Base-by-base conservation (phyloP, 2,329 filamentous ascomycete genomes). In the Daldinia sp. region DNA sequence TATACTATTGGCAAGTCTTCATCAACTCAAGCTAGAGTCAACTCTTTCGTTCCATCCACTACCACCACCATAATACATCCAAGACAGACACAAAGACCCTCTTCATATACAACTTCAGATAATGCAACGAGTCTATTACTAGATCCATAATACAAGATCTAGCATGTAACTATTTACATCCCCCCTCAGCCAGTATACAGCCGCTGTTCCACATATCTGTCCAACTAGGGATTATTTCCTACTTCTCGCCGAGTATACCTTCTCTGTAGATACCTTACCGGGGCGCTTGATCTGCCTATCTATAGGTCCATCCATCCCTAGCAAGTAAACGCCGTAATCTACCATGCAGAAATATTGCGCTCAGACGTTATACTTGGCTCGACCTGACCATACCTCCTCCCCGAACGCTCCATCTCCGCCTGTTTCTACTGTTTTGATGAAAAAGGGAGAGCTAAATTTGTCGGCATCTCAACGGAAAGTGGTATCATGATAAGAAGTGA, bases 401-500 rank as follows among this genome's bases (percentile, higher is more conserved):
- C 30, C 43, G 35, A 4, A n/a, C n/a, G n/a, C n/a, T n/a, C n/a
- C n/a, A n/a, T n/a, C n/a, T n/a, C n/a, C n/a, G n/a, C n/a, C n/a
- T n/a, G n/a, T n/a, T n/a, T 47, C 35, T 19, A 23, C 55, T 19
- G 11, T 32, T 34, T 45, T 15, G 25, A 32, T 51, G 27, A 48
- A 43, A 60, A 52, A 30, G 15, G 32, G 19, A 43, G 53, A 52
- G 50, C 59, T 48, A 11, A 15, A 53, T 49, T 62, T 25, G 30
- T 60, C 15, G 47, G 58, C 45, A 19, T 32, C 21, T 55, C 39
- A 63, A 56, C 52, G 58, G 39, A 58, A 61, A 60, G 21, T 68
- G 63, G 66, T 67, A 68, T 68, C 58, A 64, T 64, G 35, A 49
- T 51, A 49, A 58, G 21, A 61, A 64, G 60, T 53, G 53, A 68